These are phyloP conservation scores for Nicotiana otophora DNA, from an alignment of 257 asterid genomes.

Conservation along the genomic window DNA sequence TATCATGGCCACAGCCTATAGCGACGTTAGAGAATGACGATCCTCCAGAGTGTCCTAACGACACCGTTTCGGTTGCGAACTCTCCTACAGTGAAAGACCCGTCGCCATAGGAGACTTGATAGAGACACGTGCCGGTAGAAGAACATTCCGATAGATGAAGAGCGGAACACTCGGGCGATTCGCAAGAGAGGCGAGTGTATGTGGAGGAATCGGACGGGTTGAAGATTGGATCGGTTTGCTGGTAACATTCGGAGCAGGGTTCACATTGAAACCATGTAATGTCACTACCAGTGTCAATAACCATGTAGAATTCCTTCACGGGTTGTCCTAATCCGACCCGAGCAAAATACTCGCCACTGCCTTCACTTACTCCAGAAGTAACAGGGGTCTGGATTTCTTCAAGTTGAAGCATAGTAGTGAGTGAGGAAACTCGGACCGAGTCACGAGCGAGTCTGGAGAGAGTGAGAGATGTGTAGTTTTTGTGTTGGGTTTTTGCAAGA, in stretches of 20 bases:
- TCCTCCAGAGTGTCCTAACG: constrained; percentile 29
- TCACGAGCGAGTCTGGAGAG: neutral
- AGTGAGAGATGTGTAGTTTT: neutral
- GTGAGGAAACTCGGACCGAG: neutral
- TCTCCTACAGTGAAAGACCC: constrained; percentile 57
- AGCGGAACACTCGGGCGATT: neutral
- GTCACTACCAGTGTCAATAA: constrained; percentile 16
- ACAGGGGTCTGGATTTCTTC: neutral
- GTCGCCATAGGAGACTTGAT: constrained; percentile 61
- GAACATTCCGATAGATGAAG: constrained; percentile 28
- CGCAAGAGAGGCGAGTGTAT: neutral
- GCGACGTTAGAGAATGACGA: constrained; percentile 2
- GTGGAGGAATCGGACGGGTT: constrained; percentile 12
- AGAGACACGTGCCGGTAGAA: constrained; percentile 20
- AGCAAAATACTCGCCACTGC: constrained; percentile 5
- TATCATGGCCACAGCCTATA: constrained; percentile 15
- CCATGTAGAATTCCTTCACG: neutral
- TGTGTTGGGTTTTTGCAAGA: neutral
- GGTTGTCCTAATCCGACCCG: neutral
- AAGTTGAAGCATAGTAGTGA: neutral
- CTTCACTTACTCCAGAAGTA: neutral
- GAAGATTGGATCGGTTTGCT: neutral
- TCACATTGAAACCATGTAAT: constrained; percentile 17
- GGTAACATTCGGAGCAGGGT: neutral
- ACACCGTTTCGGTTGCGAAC: constrained; percentile 55